Conservation (phyloP, 2,329 filamentous ascomycete species). For the Annulohypoxylon truncatum region DNA sequence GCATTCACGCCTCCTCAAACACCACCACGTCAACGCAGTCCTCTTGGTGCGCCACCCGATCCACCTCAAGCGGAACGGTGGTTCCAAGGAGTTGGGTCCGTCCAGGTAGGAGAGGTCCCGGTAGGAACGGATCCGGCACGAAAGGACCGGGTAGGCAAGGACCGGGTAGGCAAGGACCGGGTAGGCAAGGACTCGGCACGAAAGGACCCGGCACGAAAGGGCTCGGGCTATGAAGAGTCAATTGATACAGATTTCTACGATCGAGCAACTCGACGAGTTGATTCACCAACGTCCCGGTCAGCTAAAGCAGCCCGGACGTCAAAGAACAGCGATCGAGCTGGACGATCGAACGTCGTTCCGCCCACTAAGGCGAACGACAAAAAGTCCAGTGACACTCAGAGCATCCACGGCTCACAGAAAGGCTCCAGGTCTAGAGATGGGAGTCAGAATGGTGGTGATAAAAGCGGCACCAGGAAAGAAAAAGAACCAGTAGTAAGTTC, state of each 20-base stretch:
- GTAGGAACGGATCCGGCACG: too few relatives aligned
- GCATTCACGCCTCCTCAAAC: conserved; percentile 7
- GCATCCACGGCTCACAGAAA: conserved; percentile 31
- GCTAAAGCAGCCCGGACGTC: background rate
- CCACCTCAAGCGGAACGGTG: conserved; percentile 25
- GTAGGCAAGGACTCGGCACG: too few relatives aligned
- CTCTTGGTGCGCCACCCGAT: background rate
- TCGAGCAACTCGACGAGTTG: conserved; percentile 6
- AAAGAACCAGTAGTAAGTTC: conserved; percentile 28
- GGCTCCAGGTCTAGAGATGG: conserved; percentile 16
- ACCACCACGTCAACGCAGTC: conserved; percentile 8
- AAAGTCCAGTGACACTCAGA: conserved; percentile 35
- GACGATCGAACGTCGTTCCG: conserved; percentile 44
- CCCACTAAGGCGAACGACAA: conserved; percentile 25
- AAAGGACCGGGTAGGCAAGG: too few relatives aligned
- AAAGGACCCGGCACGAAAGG: too few relatives aligned
- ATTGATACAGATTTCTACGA: too few relatives aligned
- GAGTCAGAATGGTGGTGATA: conserved; percentile 1
- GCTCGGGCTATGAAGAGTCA: too few relatives aligned
- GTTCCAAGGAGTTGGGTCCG: conserved; percentile 41
- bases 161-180: too few relatives aligned
- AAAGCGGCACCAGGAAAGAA: background rate
- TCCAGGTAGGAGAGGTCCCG: conserved; percentile 18
- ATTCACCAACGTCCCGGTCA: conserved; percentile 6
- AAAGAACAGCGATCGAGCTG: conserved; percentile 34